phyloP scores from a whole-genome alignment of 176 grass and related monocot genomes.

The Melocanna baccifera region DNA sequence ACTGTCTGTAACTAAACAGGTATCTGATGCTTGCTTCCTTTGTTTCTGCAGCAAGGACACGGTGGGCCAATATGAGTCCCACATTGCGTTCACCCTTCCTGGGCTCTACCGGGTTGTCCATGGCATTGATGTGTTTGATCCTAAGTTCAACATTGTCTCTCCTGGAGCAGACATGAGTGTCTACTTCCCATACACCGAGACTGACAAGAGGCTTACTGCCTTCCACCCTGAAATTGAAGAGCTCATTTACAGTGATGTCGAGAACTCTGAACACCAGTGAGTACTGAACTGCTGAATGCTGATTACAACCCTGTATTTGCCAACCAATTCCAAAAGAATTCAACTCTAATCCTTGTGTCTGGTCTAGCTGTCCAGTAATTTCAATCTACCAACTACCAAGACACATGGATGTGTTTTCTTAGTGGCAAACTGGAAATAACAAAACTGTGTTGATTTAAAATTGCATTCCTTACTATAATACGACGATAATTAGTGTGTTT shows the following conservation, averaged over 20 bases:
- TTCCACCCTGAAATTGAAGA: slow-evolving; percentile 93
- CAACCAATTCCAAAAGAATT: neutral
- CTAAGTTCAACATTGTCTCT: slow-evolving; percentile 98
- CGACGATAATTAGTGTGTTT: neutral
- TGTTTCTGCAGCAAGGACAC: slow-evolving; percentile 77
- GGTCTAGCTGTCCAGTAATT: neutral
- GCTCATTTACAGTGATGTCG: slow-evolving; percentile 72
- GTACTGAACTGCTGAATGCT: neutral
- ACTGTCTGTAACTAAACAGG: neutral
- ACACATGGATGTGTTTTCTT: neutral
- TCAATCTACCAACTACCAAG: neutral
- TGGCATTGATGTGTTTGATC: slow-evolving; percentile 95
- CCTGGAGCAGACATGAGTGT: slow-evolving; percentile 94
- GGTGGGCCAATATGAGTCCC: slow-evolving; percentile 88
- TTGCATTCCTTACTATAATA: neutral
- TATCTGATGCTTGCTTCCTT: slow-evolving; percentile 32
- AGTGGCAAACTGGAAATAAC: neutral
- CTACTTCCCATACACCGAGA: slow-evolving; percentile 83
- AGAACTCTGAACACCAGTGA: slow-evolving; percentile 89
- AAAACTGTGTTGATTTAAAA: neutral
- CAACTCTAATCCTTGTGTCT: neutral
- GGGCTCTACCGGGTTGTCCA: slow-evolving; percentile 93
- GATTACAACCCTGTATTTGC: neutral
- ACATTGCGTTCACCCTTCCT: slow-evolving; percentile 93
- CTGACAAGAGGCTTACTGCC: slow-evolving; percentile 74